Conservation (phyloP, 108 stramenopile species). For the Nitzschia putrida region DNA sequence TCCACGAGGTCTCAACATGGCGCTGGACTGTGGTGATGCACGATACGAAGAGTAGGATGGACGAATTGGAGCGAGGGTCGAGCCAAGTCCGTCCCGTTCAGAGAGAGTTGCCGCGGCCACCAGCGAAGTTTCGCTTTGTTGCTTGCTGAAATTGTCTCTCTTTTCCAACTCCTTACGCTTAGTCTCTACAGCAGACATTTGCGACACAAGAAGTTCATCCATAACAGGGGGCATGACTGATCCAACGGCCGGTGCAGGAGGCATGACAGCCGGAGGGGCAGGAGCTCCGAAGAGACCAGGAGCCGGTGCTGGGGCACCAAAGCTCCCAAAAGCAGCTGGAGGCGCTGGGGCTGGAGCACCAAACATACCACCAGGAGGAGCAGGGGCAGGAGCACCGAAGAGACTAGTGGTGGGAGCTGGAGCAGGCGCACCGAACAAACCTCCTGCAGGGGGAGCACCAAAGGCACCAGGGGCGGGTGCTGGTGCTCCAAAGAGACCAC, state of each 20-base stretch:
- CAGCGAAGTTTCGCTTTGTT: slow-evolving; percentile 24
- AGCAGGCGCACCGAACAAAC: slow-evolving; percentile 42
- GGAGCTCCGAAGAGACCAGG: slow-evolving; percentile 44
- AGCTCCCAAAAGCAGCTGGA: slow-evolving; percentile 40
- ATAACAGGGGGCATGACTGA: slow-evolving; percentile 61
- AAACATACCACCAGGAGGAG: slow-evolving; percentile 51
- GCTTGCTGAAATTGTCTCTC: slow-evolving; percentile 67
- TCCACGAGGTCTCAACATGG: slow-evolving; percentile 79
- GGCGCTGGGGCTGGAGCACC: slow-evolving; percentile 49
- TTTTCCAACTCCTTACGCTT: slow-evolving; percentile 78
- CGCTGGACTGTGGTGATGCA: slow-evolving; percentile 62
- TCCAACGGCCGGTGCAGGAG: slow-evolving; percentile 31
- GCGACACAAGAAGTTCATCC: slow-evolving; percentile 68
- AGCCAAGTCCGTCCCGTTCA: slow-evolving; percentile 29
- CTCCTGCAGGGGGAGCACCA: slow-evolving; percentile 50
- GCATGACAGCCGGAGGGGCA: slow-evolving; percentile 21
- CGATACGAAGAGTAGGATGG: slow-evolving; percentile 26
- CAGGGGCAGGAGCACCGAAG: slow-evolving; percentile 67
- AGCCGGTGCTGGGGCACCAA: slow-evolving; percentile 46
- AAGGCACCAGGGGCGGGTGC: slow-evolving; percentile 50
- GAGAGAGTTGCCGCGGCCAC: slow-evolving; percentile 22
- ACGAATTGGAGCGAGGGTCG: slow-evolving; percentile 15
- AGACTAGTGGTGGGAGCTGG: slow-evolving; percentile 58
- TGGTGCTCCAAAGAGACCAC: slow-evolving; percentile 71
- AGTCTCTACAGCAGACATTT: slow-evolving; percentile 75